Percentiles rank a stretch among this genome's conserved stretches.
Conservation (phyloP, 2,329 filamentous ascomycete genomes). For the Apiospora marii region DNA sequence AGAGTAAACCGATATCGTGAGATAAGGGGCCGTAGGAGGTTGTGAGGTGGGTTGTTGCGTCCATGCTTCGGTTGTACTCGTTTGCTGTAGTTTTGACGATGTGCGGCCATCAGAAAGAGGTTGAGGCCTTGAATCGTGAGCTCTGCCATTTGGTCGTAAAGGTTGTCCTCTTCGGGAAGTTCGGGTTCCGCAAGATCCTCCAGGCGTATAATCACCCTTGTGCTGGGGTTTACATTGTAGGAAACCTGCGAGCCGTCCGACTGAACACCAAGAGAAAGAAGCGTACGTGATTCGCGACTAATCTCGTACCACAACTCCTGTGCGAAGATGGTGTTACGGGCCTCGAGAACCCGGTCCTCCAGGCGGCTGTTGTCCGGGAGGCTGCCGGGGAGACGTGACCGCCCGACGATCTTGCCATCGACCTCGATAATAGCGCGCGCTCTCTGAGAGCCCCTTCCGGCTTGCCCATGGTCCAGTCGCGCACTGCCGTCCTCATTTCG, state of each 20-base stretch:
- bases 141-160: constrained; percentile 65
- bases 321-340: constrained; percentile 80
- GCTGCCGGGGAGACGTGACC: constrained; percentile 58
- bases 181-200: constrained; percentile 63
- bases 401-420: constrained; percentile 65
- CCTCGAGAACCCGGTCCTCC: constrained; percentile 74
- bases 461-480: constrained; percentile 70
- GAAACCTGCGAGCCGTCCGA: constrained; percentile 66
- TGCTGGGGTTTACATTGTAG: constrained; percentile 59
- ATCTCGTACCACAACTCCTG: constrained; percentile 93
- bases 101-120: constrained; percentile 79
- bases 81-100: constrained; percentile 75
- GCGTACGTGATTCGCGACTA: constrained; percentile 77
- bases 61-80: constrained; percentile 55
- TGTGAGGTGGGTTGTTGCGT: constrained; percentile 52
- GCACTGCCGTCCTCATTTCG: constrained; percentile 78
- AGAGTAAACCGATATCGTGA: constrained; percentile 55
- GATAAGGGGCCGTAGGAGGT: constrained; percentile 61
- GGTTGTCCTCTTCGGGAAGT: constrained; percentile 41
- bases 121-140: constrained; percentile 72
- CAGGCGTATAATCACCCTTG: constrained; percentile 73
- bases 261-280: constrained; percentile 75
- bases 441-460: constrained; percentile 61
- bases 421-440: constrained; percentile 73
- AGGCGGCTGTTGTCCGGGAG: constrained; percentile 66